Base-by-base conservation (phyloP, 2,329 filamentous ascomycete genomes). In the Proliferodiscus dingleyae region DNA sequence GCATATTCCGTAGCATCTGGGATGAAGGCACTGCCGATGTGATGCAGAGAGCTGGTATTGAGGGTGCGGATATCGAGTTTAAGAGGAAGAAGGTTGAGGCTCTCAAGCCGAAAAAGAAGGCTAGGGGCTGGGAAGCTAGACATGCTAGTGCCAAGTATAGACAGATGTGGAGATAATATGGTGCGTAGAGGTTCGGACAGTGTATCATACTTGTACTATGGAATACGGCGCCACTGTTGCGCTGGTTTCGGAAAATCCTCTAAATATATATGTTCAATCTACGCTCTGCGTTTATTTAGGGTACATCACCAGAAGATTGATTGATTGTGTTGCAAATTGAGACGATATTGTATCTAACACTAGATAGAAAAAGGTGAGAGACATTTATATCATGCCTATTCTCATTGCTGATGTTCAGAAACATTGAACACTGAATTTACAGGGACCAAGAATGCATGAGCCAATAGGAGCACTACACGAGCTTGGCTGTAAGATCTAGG, bases 1-100 rank as follows among this genome's bases (percentile, higher is more conserved):
- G 82, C 63, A 71, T 98, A 58, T 98, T 97, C 81, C 82, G 93
- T 55, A 84, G 81, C 49, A 71, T 85, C 54, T 97, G 90, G 88
- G 93, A 98, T 66, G 87, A 93, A 49, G 80, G 78, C 59, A 98
- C 87, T 43, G 81, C 80, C n/a, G 81, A 73, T 41, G 88, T 98
- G 52, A 96, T 98, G 91, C 73, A 81, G 62, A 78, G 87, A 58
- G 78, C 86, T 57, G 81, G 79, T 49, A 74, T 94, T 51, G 76
- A 80, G 22, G 89, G 89, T 38, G 81, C 82, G 47, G 84, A 94
- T 61, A 65, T 96, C 53, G 88, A 96, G 71, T 87, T 95, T 67
- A 87, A 87, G 71, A 80, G 81, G 62, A 85, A 85, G 70, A 87
- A 81, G 61, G 77, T 91, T 50, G 78, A 86, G 70, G 78, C 77